These are phyloP conservation scores for Odontarrhena argentea DNA, from an alignment of 345 rosid species.

Conservation along the genomic window DNA sequence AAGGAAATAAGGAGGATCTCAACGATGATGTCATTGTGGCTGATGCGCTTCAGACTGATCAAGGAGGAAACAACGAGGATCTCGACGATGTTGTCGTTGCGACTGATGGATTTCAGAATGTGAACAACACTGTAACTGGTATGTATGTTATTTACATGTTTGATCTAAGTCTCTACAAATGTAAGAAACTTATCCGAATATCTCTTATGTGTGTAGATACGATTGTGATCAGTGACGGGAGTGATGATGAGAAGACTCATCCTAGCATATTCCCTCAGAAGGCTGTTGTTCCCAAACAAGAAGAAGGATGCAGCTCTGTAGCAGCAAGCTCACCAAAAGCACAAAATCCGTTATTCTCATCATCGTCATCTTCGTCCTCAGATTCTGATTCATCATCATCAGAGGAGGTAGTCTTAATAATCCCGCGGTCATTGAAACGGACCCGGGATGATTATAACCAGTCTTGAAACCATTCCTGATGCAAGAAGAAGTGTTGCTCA, in stretches of 20 bases:
- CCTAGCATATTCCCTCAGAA: background rate
- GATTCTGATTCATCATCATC: conserved; percentile 28
- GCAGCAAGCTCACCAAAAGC: conserved; percentile 5
- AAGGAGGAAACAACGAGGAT: too few relatives aligned
- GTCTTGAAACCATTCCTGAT: conserved; percentile 14
- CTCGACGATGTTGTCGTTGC: background rate
- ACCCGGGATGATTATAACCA: conserved; percentile 5
- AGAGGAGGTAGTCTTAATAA: background rate
- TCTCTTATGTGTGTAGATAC: conserved; percentile 13
- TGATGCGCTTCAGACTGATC: background rate
- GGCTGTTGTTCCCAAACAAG: conserved; percentile 5
- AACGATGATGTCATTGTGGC: background rate
- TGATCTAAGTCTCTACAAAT: background rate
- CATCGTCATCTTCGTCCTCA: background rate
- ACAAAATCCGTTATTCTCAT: background rate
- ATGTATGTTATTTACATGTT: background rate
- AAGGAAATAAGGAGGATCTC: too few relatives aligned
- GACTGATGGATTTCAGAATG: background rate
- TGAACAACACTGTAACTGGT: background rate
- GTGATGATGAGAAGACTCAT: conserved; percentile 20
- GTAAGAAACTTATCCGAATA: background rate
- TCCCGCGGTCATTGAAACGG: background rate
- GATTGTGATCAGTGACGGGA: conserved; percentile 26
- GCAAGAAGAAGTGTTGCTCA: conserved; percentile 12
- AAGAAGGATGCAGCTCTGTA: background rate